Evolutionary conservation across 2,329 filamentous ascomycete species (phyloP), one percentile per base, ranked within the genome.

Genomic region (Hortaea sp.): DNA sequence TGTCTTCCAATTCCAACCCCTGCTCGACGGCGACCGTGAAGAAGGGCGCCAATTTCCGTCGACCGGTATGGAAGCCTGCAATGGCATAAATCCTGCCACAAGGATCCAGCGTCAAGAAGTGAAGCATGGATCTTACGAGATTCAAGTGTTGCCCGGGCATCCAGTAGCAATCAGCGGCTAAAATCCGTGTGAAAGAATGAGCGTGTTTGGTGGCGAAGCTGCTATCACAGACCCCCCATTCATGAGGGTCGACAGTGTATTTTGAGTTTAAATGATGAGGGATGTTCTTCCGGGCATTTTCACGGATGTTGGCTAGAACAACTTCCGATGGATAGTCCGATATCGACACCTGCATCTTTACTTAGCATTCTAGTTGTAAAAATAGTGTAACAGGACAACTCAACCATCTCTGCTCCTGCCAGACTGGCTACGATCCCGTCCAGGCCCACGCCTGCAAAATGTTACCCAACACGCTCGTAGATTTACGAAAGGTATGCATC

Each of bases 131-230:
- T 38, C 60, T 63, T 41, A 74, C 73, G 28, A 88, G 71, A 61
- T 81, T 83, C n/a, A 65, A 71, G 63, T 88, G 84, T 68, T 87
- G 76, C 69, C 74, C 75, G 1, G 78, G 76, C 80, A 87, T 85
- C 83, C 84, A 88, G 47, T 85, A 72, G 57, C 83, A 86, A 64
- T 88, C 83, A 51, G 81, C 80, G 0, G 79, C 79, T n/a, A 86
- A 65, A 37, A 88, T 69, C 47, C 80, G 74, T 40, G 78, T 78
- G 58, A 81, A 85, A 1, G 53, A 47, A 6, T 66, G 65, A 9
- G 64, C 64, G 43, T 67, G 53, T 1, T 54, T 43, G 5, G 39
- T 27, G 9, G 70, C 65, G 42, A 77, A 70, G 28, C 61, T 38
- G 11, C 66, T 63, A 10, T 63, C 57, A 1, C 77, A 59, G 12